Base-by-base conservation (phyloP, 352 stramenopile species). In the Phytophthora cactorum region DNA sequence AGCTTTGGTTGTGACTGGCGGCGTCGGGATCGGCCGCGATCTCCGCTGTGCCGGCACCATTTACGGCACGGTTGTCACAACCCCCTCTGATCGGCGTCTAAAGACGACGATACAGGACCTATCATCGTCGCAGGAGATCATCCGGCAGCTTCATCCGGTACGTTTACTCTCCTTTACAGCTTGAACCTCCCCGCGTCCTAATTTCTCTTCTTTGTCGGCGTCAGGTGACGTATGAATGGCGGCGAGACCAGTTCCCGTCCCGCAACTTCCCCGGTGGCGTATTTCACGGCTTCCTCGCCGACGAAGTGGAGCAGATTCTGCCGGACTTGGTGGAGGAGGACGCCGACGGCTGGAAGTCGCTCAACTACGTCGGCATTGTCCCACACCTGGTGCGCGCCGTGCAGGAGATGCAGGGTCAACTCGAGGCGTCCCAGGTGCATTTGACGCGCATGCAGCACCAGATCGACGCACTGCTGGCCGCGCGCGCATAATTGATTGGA, bases 171-270 rank as follows among this genome's bases (percentile, higher is more conserved):
- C 3, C 17, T 50, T 15, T 56, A 17, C 29, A 29, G 12, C 5
- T 39, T 34, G n/a, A 28, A 31, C 22, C 29, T 41, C 32, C 36
- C 25, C 27, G 22, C 12, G 22, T 56, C 1, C 11, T 50, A 50
- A 29, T 69, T 12, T 49, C 43, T 51, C 1, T 22, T 58, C 41
- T 57, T 38, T 27, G 15, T 25, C 27, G 5, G n/a, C 53, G 2
- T n/a, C n/a, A 89, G 80, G 80, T 89, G 53, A 78, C 75, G 32
- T 89, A 75, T 52, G 59, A 81, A 39, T 89, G 80, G 80, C 64
- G 75, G 0, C 72, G 68, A 5, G 73, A 84, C 12, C 74, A 82
- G 22, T 82, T 79, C 41, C 75, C 75, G n/a, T 28, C 47, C 27
- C 66, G 76, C n/a, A 57, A 73, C 25, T 82, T 89, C n/a, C 75